Evolutionary conservation across 305 asterid species (phyloP).

Genomic region (Fraxinus albicans): DNA sequence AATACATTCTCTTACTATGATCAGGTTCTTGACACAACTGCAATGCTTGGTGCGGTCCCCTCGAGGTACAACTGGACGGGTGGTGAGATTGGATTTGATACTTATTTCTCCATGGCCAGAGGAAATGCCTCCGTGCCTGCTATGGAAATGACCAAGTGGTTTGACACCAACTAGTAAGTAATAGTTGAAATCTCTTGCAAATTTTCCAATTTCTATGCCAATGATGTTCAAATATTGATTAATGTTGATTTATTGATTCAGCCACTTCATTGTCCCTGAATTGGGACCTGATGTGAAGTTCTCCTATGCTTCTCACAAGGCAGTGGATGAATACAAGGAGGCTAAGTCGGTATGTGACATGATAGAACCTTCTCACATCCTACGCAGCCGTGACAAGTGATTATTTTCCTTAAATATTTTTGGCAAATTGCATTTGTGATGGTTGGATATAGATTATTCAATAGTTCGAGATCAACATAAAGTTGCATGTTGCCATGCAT

Average conservation of each 20-base stretch:
- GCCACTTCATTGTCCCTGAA: constrained; percentile 93
- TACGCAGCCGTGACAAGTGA: neutral
- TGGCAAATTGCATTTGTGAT: neutral
- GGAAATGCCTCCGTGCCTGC: constrained; percentile 54
- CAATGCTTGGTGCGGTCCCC: constrained; percentile 28
- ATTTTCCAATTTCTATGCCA: neutral
- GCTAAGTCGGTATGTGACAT: constrained; percentile 68
- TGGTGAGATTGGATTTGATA: constrained; percentile 29
- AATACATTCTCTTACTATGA: constrained; percentile 65
- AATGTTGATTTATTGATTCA: constrained; percentile 18
- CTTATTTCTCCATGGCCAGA: constrained; percentile 31
- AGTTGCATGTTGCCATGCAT: neutral
- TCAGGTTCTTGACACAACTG: constrained; percentile 57
- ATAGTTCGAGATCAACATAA: neutral
- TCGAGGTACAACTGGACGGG: constrained; percentile 25
- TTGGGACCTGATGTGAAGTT: constrained; percentile 87
- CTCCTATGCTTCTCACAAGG: constrained; percentile 87
- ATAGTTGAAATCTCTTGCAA: neutral
- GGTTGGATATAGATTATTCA: neutral
- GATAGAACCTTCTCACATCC: neutral
- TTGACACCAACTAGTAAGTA: constrained; percentile 55
- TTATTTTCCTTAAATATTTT: neutral
- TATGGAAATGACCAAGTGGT: constrained; percentile 61
- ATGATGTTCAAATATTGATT: neutral
- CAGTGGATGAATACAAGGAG: constrained; percentile 85